Evolutionary conservation across 1,284 basidiomycete species (phyloP).

Genomic region (Moniliella sp.): DNA sequence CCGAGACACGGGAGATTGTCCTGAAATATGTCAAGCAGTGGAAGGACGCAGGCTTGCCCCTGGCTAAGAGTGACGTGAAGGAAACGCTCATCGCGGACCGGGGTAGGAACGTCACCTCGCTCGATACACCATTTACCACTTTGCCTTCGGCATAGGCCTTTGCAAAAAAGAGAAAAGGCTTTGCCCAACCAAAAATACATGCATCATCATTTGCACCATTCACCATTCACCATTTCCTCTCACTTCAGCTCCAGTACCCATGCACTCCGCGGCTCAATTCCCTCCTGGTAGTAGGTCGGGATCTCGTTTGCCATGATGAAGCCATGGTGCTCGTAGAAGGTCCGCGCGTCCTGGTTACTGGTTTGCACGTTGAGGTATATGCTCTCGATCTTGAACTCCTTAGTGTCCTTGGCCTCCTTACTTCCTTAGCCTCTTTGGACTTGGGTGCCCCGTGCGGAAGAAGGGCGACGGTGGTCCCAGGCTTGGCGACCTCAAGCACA

Average conservation of each 20-base stretch:
- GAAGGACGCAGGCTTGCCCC: conserved; percentile 30
- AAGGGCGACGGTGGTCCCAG: no score
- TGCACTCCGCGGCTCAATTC: conserved; percentile 30
- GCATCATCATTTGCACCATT: no score
- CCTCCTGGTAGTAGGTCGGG: conserved; percentile 21
- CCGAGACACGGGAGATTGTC: conserved; percentile 46
- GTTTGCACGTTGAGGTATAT: conserved; percentile 35
- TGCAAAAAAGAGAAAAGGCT: no score
- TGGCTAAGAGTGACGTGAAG: conserved; percentile 42
- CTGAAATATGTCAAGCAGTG: conserved; percentile 39
- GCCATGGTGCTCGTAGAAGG: conserved; percentile 34
- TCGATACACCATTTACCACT: no score
- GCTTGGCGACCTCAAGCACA: conserved; percentile 23
- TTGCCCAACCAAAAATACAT: no score
- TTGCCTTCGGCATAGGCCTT: no score
- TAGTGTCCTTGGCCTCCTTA: no score
- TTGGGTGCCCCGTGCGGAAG: no score
- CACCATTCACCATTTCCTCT: no score
- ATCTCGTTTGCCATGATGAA: conserved; percentile 26
- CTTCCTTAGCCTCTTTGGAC: no score
- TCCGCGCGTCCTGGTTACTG: conserved; percentile 28
- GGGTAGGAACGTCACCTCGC: conserved; percentile 46
- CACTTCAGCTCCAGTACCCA: conserved; percentile 32
- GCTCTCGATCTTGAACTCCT: conserved; percentile 8
- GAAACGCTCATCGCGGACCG: conserved; percentile 57